A percentile compares a stretch with the other conserved stretches of the same genome.
phyloP scores from a whole-genome alignment of 2,329 filamentous ascomycete genomes.

The Talaromyces sp. region DNA sequence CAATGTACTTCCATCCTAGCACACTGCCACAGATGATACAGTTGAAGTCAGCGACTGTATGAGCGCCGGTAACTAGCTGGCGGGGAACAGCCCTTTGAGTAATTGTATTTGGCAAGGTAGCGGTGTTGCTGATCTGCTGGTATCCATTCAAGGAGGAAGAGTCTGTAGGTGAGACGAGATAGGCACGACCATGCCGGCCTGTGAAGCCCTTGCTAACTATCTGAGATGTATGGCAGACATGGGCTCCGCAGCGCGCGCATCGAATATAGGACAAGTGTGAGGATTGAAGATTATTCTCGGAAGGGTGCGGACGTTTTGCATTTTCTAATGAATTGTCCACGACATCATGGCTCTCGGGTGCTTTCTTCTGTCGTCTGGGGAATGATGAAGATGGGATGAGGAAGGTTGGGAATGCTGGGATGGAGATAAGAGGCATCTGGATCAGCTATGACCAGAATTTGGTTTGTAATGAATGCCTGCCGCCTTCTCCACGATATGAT shows the following conservation, averaged over 20 bases:
- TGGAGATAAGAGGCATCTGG: conserved; percentile 12
- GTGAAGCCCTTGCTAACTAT: conserved; percentile 66
- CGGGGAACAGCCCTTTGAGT: conserved; percentile 56
- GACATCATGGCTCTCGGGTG: neutral
- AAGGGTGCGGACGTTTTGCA: neutral
- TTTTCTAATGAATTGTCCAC: neutral
- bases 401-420: conserved; percentile 14
- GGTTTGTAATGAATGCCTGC: too few relatives aligned
- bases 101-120: conserved; percentile 57
- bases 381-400: conserved; percentile 38
- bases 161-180: conserved; percentile 51
- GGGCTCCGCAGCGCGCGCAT: conserved; percentile 58
- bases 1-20: conserved; percentile 64
- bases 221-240: conserved; percentile 57
- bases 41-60: conserved; percentile 60
- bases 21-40: conserved; percentile 56
- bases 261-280: conserved; percentile 53
- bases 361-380: conserved; percentile 31
- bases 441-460: neutral
- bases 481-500: neutral
- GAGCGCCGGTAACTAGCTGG: conserved; percentile 60
- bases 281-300: neutral
- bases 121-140: conserved; percentile 20
- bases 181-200: conserved; percentile 62
- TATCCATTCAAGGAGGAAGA: neutral